phyloP scores from a whole-genome alignment of 73 alveolate species.

The Breviolum minutum region DNA sequence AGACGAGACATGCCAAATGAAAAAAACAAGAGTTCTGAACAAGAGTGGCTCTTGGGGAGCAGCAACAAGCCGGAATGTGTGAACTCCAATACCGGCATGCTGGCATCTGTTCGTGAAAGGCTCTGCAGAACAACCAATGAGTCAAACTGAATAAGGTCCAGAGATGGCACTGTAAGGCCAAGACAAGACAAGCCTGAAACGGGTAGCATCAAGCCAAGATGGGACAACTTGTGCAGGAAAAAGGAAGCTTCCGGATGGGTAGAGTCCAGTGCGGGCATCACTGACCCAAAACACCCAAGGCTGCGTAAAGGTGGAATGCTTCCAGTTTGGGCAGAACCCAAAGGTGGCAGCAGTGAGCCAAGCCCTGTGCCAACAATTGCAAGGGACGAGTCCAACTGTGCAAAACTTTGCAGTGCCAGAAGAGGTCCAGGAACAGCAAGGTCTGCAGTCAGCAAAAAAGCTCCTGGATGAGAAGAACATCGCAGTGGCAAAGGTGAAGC shows the following conservation, averaged over 20 bases:
- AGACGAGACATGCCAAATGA: conserved; percentile 9
- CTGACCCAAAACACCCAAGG: not conserved
- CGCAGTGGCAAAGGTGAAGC: not conserved
- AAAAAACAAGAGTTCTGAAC: not conserved
- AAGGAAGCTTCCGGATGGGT: not conserved
- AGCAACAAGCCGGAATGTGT: not conserved
- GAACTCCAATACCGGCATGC: not conserved
- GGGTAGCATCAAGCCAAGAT: not conserved
- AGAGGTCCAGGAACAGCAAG: not conserved
- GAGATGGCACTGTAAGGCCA: not conserved
- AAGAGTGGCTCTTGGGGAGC: not conserved
- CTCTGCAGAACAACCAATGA: not conserved
- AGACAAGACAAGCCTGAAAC: not conserved
- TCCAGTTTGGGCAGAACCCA: not conserved
- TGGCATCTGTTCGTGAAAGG: not conserved
- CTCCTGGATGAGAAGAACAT: not conserved
- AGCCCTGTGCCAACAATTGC: not conserved
- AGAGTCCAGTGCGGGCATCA: not conserved
- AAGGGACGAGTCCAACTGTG: not conserved
- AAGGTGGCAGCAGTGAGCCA: not conserved
- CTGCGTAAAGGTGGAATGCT: not conserved
- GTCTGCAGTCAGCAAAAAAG: no score
- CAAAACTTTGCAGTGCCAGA: not conserved
- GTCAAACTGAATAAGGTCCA: not conserved
- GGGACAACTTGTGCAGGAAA: not conserved